phyloP scores from a whole-genome alignment of 768 basidiomycete species.

The Pleurotus sapidus region DNA sequence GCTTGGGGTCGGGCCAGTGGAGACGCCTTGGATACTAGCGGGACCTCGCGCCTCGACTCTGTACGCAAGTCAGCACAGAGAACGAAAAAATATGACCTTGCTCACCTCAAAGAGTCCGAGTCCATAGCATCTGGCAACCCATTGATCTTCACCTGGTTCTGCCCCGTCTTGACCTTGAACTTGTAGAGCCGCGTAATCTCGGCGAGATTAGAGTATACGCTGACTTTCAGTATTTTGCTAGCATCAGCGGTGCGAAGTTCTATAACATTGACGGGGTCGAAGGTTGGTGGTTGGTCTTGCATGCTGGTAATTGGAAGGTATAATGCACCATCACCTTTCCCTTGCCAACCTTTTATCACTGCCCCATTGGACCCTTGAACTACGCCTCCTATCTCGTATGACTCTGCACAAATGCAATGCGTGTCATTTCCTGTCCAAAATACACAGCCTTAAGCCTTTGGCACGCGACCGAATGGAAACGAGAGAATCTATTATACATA shows the following conservation, averaged over 20 bases:
- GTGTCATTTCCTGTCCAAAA: no score
- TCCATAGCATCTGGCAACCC: constrained; percentile 9
- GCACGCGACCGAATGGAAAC: no score
- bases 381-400: no score
- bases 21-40: constrained; percentile 19
- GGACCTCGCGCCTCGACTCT: constrained; percentile 19
- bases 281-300: constrained; percentile 12
- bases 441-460: no score
- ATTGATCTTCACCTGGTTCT: constrained; percentile 9
- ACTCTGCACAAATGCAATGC: no score
- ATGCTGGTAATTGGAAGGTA: background rate
- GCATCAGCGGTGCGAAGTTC: constrained; percentile 23
- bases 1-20: constrained; percentile 9
- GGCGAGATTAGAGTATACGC: constrained; percentile 32
- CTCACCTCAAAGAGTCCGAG: constrained; percentile 9
- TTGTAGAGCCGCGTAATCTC: constrained; percentile 34
- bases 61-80: background rate
- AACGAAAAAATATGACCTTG: background rate
- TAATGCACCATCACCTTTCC: no score
- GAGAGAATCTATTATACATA: no score
- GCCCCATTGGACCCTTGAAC: no score
- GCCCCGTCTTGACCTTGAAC: constrained; percentile 15
- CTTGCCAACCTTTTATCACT: no score
- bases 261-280: constrained; percentile 14
- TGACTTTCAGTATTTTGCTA: constrained; percentile 31